Evolutionary conservation across 352 stramenopile species (phyloP), one percentile per base, ranked within the genome.

Genomic region (Phytopythium montanum): DNA sequence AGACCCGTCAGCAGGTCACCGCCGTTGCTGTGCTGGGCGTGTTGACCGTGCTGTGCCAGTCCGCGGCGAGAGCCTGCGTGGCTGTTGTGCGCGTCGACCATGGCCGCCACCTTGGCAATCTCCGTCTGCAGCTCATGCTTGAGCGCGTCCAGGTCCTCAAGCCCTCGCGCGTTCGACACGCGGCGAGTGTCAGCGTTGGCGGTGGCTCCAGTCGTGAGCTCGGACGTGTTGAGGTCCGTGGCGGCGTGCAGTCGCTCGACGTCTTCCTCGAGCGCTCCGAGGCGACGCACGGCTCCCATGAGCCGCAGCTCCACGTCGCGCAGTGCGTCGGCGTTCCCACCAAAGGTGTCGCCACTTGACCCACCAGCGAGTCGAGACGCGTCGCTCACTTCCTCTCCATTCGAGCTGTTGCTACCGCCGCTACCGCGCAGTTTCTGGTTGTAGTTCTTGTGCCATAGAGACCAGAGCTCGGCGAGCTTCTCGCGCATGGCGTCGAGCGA

Each of bases 391-490:
- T 21, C 41, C 12, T 66, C 65, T n/a, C 60, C 56, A n/a, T 14
- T 63, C 41, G 38, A 39, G 23, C 56, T 59, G 26, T 59, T 59
- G 29, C 59, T 60, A 45, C 33, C 31, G 38, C 42, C 49, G 41
- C 54, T 64, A 13, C 46, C 60, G 18, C 56, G 65, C 29, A 59
- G 66, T 8, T 74, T 64, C 44, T 57, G 63, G 31, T 73, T 83
- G 54, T 76, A 79, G 62, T 91, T 91, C 18, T 76, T 62, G 61
- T 91, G 78, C 81, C 81, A 89, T 61, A 86, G 72, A 10, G 75
- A 82, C 71, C 69, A 88, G 23, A 91, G 44, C 12, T 57, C 60
- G 58, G 89, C 76, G 19, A 91, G 56, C 72, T 91, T 91, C 59
- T 91, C 77, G 19, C 74, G 73, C 74, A 88, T 87, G 0, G 53